These are phyloP conservation scores for Wickerhamomyces ciferrii DNA, from an alignment of 805 yeast genomes.

Conservation along the genomic window DNA sequence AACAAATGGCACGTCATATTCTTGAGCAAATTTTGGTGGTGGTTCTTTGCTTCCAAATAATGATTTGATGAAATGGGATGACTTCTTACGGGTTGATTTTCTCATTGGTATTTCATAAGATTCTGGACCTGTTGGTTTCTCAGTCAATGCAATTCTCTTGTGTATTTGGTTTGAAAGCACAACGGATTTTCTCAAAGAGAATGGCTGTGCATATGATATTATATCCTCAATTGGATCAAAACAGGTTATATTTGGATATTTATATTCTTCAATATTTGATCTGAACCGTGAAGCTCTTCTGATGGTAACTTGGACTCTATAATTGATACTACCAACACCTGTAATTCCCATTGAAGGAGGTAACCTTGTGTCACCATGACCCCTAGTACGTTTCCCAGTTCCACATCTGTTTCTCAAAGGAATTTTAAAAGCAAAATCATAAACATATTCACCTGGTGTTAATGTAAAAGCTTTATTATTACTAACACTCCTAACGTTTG, in stretches of 20 bases:
- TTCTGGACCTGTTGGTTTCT: background rate
- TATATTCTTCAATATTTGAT: slow-evolving; percentile 31
- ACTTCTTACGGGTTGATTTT: background rate
- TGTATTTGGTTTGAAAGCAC: slow-evolving; percentile 33
- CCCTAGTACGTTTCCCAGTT: no score
- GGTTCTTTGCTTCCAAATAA: background rate
- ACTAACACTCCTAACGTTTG: slow-evolving; percentile 36
- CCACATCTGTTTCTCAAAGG: background rate
- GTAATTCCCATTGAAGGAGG: background rate
- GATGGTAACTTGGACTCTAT: slow-evolving; percentile 56
- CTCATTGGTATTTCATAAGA: background rate
- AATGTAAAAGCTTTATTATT: slow-evolving; percentile 25
- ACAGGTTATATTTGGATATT: slow-evolving; percentile 12
- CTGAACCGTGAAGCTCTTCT: slow-evolving; percentile 44
- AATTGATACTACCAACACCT: slow-evolving; percentile 12
- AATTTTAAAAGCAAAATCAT: slow-evolving; percentile 29
- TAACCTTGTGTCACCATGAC: background rate
- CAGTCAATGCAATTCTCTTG: slow-evolving; percentile 33
- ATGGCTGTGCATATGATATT: slow-evolving; percentile 29
- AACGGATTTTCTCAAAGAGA: slow-evolving; percentile 37
- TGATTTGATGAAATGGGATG: background rate
- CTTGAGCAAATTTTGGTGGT: background rate
- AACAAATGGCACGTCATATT: background rate
- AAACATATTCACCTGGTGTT: slow-evolving; percentile 43
- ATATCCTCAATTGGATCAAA: slow-evolving; percentile 1